Evolutionary conservation across 129 eudicot genomes (phyloP), one percentile per base, ranked within the genome.

Genomic region (Smallanthus sonchifolius): DNA sequence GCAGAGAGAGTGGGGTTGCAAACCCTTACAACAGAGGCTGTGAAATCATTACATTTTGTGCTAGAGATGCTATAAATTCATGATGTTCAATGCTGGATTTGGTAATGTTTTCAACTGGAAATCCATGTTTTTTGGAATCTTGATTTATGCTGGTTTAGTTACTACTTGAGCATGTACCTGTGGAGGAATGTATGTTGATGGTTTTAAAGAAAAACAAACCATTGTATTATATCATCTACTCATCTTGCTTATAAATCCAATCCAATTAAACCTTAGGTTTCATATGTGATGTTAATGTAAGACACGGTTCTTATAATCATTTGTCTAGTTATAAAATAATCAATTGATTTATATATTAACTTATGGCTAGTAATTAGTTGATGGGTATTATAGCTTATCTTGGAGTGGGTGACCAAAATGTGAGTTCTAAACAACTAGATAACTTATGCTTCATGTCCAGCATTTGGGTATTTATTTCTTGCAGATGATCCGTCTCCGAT

Each of bases 1-100:
- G 97, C 51, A 85, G 52, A 37, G 75, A 42, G 63, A 67, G 19
- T 77, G 85, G 87, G 40, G 78, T 74, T 3, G 96, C 92, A 70
- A 88, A 88, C 59, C 78, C 81, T 52, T 91, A 91, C 54, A 78
- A 75, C 59, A 81, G 97, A 84, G 97, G 97, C 0, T 91, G 97
- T 78, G 88, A 88, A 40, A 72, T 84, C 7, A 91, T 91, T 56
- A 88, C 96, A 3, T 72, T 85, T 63, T 91, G 97, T 73, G 95
- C 89, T 48, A 88, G 97, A 71, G 86, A 77, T 45, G 73, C 74
- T 74, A 78, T 70, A 13, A 63, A 82, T 56, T 37, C 88, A 77
- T 84, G 81, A 81, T 52, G 69, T 10, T 51, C 36, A 6, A 38
- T 66, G 54, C 14, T n/a, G 36, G 73, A 15, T 20, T 51, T 54